Base-by-base conservation (phyloP, 2,329 filamentous ascomycete genomes). In the Knoxdaviesia capensis region DNA sequence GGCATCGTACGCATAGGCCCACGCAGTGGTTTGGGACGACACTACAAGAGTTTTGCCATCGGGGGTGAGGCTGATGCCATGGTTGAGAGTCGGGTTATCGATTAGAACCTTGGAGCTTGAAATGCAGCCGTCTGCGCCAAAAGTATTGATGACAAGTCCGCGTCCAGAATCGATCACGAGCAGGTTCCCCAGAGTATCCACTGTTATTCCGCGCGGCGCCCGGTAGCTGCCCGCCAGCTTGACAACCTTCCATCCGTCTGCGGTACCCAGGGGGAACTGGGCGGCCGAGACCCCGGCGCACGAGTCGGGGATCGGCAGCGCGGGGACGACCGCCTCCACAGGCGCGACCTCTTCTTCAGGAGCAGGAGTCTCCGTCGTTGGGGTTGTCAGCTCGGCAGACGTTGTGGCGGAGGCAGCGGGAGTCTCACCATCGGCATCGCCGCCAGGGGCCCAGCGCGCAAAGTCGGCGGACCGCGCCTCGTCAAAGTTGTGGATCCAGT, bases 1-100 rank as follows among this genome's bases (percentile, higher is more conserved):
- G 6, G 66, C 53, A 51, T 77, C 62, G 50, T 80, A 80, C 34
- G 57, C 54, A 68, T 72, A 78, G 29, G 65, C 59, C 53, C 63
- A 77, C 6, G 68, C 67, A 1, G 56, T 53, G 10, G 54, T 56
- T 50, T 59, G 56, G 35, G 56, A 56, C 42, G 55, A 59, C 34
- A 59, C 60, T 42, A 60, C 61, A 31, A 63, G 44, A 7, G 55
- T 60, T 47, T 46, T 56, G 41, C 59, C 55, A 41, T 61, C 59
- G 2, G 59, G 59, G 0, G 57, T 57, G 39, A 64, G 51, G 34
- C 53, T 53, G 35, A 62, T 53, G 7, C 59, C 59, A 47, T 63
- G 61, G 50, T 61, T 64, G 33, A 63, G 55, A 33, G 52, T 50
- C 11, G 48, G 49, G 38, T 54, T 56, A 44, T 51, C 49, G 46